These are phyloP conservation scores for Alloteropsis semialata DNA, from an alignment of 176 grass and related monocot genomes.

Conservation along the genomic window DNA sequence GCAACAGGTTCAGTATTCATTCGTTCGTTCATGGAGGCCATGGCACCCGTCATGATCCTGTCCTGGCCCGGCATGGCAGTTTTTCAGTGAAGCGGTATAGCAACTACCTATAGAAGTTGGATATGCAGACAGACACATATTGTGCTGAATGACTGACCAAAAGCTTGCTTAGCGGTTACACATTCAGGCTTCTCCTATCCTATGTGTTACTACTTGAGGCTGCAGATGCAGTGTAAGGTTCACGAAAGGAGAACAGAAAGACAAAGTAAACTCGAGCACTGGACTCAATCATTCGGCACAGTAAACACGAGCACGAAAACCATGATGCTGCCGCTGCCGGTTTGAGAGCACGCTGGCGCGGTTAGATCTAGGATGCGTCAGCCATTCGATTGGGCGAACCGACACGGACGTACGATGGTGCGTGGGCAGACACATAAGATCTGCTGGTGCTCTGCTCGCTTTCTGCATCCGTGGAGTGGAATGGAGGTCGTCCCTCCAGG, in stretches of 20 bases:
- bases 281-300: slow-evolving; percentile 26
- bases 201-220: too few species aligned
- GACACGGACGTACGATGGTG: background rate
- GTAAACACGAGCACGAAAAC: background rate
- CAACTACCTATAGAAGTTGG: too few species aligned
- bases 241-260: background rate
- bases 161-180: background rate
- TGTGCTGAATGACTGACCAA: background rate
- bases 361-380: slow-evolving; percentile 28
- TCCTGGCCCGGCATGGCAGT: too few species aligned
- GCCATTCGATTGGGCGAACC: background rate
- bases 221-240: background rate
- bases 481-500: background rate
- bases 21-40: background rate
- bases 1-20: background rate
- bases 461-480: too few species aligned
- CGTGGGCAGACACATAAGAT: background rate
- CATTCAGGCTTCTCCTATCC: too few species aligned
- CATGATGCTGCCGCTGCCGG: background rate
- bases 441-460: background rate
- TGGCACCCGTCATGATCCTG: background rate
- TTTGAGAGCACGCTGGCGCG: background rate
- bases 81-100: background rate
- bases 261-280: background rate
- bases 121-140: too few species aligned